Base-by-base conservation (phyloP, 441 rosid genomes). In the Sinapis alba region DNA sequence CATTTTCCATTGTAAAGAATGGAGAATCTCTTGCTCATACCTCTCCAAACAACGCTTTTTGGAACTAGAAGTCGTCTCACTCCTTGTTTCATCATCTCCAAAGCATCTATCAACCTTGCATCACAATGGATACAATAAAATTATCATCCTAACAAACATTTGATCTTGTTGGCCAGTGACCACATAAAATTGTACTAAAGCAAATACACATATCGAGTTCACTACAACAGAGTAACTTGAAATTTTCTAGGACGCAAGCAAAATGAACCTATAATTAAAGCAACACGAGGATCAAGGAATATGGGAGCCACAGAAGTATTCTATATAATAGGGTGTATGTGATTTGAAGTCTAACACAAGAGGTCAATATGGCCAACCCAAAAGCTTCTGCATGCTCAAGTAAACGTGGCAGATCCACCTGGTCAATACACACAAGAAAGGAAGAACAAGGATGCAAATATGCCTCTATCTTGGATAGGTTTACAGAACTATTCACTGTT, bases 61-160 rank as follows among this genome's bases (percentile, higher is more conserved):
- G 84, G 86, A 66, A 94, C 94, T 20, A 94, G 87, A 74, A 94
- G 96, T 65, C 97, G 90, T 80, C 88, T 86, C 56, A 87, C 97
- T 12, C 97, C 98, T 72, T 92, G 98, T 85, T 90, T 95, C 97
- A 92, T 95, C 99, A 90, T 95, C 83, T 92, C 99, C 82, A 95
- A 51, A 7, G 97, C 98, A 78, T 94, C 99, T 57, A 94, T 89
- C 85, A 95, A 77, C 82, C 99, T 95, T 75, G 62, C 78, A 68
- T 41, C 72, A 73, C 32, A 73, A 65, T 15, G 18, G 13, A 70
- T 0, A 75, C 61, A 68, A 26, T 45, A 18, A 27, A 27, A 69
- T 76, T 56, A 61, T 51, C 43, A 68, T 30, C 15, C 64, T 41
- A 30, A 15, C 3, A 59, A 27, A 56, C 4, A 28, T 43, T 41